Evolutionary conservation across 441 rosid genomes (phyloP), one percentile per base, ranked within the genome.

Genomic region (Pelargonium citronellum): DNA sequence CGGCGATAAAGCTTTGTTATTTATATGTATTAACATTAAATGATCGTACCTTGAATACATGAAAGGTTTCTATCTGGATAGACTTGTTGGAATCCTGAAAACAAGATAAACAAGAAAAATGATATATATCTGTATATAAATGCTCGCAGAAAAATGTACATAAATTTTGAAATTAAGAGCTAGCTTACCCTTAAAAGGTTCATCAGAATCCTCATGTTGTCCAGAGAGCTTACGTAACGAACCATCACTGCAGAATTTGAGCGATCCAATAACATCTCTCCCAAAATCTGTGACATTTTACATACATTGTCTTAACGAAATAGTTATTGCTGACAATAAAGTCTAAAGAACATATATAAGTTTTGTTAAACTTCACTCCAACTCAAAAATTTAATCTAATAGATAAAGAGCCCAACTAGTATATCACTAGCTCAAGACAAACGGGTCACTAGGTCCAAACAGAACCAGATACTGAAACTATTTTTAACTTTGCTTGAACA

Each of bases 201-300:
- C 97, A 93, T 93, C 80, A 91, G 76, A 67, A 93, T 85, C 73
- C 90, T 86, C 91, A 91, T 68, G 77, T 93, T 83, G 61, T 88
- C 89, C 77, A 82, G 70, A 37, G 95, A 89, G 74, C 91, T 89
- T 73, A 91, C 96, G 19, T 93, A 93, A 47, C 84, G 89, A 2
- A 83, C 64, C 98, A 93, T 93, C 74, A 89, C 84, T 46, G 76
- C 75, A 1, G 90, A 74, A 80, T 93, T 93, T 44, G 92, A 83
- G 13, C 96, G 90, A 67, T 93, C 96, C 75, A 91, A 82, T 74
- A 91, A 73, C 78, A 93, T 85, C 64, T 89, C 91, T 60, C 91
- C 96, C 60, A 91, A 65, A 20, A 93, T 76, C 85, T 86, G 83
- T 57, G 27, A 39, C 22, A 67, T 60, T 13, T 22, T 4, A 71